Percentiles rank a stretch among this genome's conserved stretches.
phyloP scores from a whole-genome alignment of 1,284 basidiomycete genomes.

The Kwoniella shivajii region DNA sequence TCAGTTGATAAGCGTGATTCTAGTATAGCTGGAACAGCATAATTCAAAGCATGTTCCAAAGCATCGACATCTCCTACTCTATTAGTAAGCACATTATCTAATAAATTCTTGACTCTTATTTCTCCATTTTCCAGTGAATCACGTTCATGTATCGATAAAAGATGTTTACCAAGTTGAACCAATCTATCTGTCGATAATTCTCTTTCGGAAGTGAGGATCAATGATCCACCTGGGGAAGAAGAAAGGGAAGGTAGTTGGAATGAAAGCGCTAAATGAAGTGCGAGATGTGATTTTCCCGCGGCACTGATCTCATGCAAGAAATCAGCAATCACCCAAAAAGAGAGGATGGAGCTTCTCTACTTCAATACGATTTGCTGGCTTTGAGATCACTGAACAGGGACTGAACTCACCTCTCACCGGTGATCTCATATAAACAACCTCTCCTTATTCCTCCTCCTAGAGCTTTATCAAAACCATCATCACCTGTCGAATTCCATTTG shows the following conservation, averaged over 20 bases:
- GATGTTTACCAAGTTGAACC: slow-evolving; percentile 43
- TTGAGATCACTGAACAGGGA: not conserved
- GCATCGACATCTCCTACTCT: slow-evolving; percentile 62
- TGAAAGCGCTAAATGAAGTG: slow-evolving; percentile 72
- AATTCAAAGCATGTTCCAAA: slow-evolving; percentile 68
- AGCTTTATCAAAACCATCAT: slow-evolving; percentile 64
- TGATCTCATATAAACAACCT: slow-evolving; percentile 78
- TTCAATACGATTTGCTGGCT: too few relatives aligned
- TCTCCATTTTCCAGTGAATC: not conserved
- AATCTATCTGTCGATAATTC: slow-evolving; percentile 70
- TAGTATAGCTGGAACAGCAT: slow-evolving; percentile 65
- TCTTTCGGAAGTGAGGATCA: slow-evolving; percentile 73
- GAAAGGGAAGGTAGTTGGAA: slow-evolving; percentile 66
- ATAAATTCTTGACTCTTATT: slow-evolving; percentile 40
- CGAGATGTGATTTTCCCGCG: slow-evolving; percentile 84
- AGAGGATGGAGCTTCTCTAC: too few relatives aligned
- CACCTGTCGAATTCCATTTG: slow-evolving; percentile 63
- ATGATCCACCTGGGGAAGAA: slow-evolving; percentile 63
- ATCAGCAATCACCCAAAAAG: not conserved
- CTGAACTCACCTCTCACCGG: slow-evolving; percentile 73
- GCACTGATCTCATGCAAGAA: slow-evolving; percentile 59
- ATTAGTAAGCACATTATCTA: slow-evolving; percentile 69
- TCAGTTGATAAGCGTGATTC: slow-evolving; percentile 18
- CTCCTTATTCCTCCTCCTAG: slow-evolving; percentile 74
- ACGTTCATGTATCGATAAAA: slow-evolving; percentile 22